Conservation (phyloP, 1,284 basidiomycete genomes). For the Ustilago lituana region DNA sequence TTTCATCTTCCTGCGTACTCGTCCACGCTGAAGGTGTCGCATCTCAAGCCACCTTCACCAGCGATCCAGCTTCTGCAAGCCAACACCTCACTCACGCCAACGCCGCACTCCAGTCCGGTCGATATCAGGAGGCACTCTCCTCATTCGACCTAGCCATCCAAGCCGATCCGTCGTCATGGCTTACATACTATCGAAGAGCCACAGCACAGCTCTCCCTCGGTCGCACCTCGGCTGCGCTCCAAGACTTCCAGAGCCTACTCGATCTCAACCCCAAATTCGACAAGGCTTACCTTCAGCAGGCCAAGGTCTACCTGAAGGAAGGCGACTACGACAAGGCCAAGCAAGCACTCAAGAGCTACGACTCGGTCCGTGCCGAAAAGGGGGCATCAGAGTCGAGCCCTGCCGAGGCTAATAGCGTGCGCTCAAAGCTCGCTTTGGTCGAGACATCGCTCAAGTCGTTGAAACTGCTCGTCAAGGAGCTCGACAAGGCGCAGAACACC, state of each 20-base stretch:
- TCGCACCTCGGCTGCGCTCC: constrained; percentile 56
- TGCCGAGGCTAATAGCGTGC: constrained; percentile 27
- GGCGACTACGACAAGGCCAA: constrained; percentile 58
- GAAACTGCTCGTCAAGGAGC: constrained; percentile 37
- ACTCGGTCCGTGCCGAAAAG: constrained; percentile 33
- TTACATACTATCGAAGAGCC: constrained; percentile 63
- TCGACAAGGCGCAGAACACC: constrained; percentile 43
- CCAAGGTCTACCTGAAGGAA: constrained; percentile 60
- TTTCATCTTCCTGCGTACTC: constrained; percentile 22
- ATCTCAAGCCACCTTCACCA: constrained; percentile 12
- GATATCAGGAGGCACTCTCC: constrained; percentile 56
- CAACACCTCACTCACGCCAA: constrained; percentile 55
- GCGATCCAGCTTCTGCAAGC: constrained; percentile 24
- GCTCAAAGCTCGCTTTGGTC: constrained; percentile 35
- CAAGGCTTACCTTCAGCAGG: constrained; percentile 62
- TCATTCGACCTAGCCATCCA: constrained; percentile 57
- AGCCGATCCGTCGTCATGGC: constrained; percentile 55
- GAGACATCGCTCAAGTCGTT: constrained; percentile 47
- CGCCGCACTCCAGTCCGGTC: constrained; percentile 51
- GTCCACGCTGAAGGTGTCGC: constrained; percentile 23
- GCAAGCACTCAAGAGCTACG: constrained; percentile 33
- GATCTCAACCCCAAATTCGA: constrained; percentile 60
- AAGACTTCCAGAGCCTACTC: constrained; percentile 56
- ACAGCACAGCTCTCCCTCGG: constrained; percentile 65
- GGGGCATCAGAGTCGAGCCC: constrained; percentile 5